Percentiles rank a stretch among this genome's conserved stretches.
phyloP scores from a whole-genome alignment of 75 land plant species.

The Sequoia sempervirens region DNA sequence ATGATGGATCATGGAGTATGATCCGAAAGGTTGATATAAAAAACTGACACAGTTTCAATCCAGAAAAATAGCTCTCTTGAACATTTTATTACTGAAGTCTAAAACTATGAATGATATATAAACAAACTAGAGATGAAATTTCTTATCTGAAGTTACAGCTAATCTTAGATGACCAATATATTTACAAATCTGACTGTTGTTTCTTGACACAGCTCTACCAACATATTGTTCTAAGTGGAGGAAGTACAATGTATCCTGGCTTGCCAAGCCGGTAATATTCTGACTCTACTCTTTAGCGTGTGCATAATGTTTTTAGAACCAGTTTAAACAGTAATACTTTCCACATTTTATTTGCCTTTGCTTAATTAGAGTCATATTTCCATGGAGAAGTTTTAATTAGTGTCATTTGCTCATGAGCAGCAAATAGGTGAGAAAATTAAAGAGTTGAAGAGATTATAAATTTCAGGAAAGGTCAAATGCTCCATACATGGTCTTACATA shows the following conservation, averaged over 20 bases:
- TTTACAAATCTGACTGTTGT: not conserved
- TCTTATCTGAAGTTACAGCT: not conserved
- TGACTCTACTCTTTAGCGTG: not conserved
- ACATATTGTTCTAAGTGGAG: conserved; percentile 97
- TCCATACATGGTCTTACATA: not conserved
- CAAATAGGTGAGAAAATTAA: not conserved
- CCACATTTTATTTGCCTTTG: not conserved
- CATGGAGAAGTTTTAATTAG: not conserved
- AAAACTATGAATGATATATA: not conserved
- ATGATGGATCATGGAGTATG: no score
- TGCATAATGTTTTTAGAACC: not conserved
- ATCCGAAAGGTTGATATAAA: no score
- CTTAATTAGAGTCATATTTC: not conserved
- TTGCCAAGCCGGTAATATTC: conserved; percentile 89
- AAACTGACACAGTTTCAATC: no score
- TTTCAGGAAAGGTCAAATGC: not conserved
- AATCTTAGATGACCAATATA: not conserved
- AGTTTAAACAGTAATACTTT: not conserved
- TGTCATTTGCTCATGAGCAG: not conserved
- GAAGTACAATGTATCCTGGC: conserved; percentile 99
- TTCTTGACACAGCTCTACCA: conserved; percentile 81
- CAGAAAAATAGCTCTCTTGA: no score
- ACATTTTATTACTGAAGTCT: no score
- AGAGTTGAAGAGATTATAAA: not conserved
- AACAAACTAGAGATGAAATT: not conserved